These are phyloP conservation scores for Oligophagozyma castellii DNA, from an alignment of 1,139 yeast genomes.

Conservation along the genomic window DNA sequence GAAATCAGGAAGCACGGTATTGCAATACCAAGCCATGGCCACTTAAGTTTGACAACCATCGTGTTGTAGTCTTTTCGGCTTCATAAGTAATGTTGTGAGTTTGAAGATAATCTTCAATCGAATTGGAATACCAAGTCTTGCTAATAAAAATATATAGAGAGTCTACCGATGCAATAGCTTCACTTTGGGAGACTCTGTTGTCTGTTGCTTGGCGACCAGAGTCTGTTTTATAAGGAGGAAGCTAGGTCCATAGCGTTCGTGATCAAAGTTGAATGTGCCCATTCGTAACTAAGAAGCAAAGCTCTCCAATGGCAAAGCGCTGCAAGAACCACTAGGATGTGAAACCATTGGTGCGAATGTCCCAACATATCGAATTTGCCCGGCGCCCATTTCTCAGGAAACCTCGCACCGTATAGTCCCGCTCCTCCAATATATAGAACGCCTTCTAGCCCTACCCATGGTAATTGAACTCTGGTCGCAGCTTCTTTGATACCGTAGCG, in stretches of 20 bases:
- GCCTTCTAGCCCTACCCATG: slow-evolving; percentile 59
- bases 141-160: too few species aligned
- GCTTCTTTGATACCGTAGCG: slow-evolving; percentile 35
- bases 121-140: too few species aligned
- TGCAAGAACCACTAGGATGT: slow-evolving; percentile 67
- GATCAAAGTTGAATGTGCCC: slow-evolving; percentile 37
- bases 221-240: too few species aligned
- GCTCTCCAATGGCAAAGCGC: slow-evolving; percentile 66
- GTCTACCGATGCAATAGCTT: too few species aligned
- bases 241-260: too few species aligned
- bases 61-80: neutral
- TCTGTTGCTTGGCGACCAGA: too few species aligned
- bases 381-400: slow-evolving; percentile 67
- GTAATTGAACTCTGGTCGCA: slow-evolving; percentile 36
- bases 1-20: slow-evolving; percentile 56
- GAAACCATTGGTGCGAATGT: slow-evolving; percentile 82
- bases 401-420: slow-evolving; percentile 54
- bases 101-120: too few species aligned
- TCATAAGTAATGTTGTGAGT: neutral
- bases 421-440: slow-evolving; percentile 69
- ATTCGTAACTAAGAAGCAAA: slow-evolving; percentile 43
- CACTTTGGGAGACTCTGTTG: too few species aligned
- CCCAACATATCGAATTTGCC: slow-evolving; percentile 61
- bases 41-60: slow-evolving; percentile 31
- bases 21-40: slow-evolving; percentile 50